Conservation (phyloP, 1,284 basidiomycete genomes). For the Boletus calvinii region DNA sequence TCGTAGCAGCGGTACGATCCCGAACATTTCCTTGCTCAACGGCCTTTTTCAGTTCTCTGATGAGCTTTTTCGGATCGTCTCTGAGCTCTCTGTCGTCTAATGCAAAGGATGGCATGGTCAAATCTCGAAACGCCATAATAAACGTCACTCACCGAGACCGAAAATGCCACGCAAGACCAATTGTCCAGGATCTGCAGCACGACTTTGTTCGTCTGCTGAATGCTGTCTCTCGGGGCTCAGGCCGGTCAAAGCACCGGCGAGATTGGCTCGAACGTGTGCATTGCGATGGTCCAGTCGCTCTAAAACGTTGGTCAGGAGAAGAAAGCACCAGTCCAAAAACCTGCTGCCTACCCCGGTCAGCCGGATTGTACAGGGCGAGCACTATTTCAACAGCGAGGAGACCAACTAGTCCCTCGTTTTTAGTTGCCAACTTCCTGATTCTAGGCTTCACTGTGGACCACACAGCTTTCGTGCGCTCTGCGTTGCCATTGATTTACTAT, state of each 20-base stretch:
- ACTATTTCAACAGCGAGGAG: conserved; percentile 23
- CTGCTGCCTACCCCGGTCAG: conserved; percentile 3
- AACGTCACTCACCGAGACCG: conserved; percentile 18
- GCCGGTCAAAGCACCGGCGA: conserved; percentile 15
- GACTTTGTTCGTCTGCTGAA: neutral
- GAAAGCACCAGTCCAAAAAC: neutral
- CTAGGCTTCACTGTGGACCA: conserved; percentile 13
- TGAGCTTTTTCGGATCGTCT: conserved; percentile 1
- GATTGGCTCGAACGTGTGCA: conserved; percentile 15
- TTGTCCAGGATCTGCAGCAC: neutral
- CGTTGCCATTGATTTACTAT: neutral
- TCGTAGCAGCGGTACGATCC: conserved; percentile 23
- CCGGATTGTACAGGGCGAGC: conserved; percentile 13
- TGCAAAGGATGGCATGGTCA: neutral
- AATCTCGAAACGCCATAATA: neutral
- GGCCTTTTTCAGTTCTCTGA: conserved; percentile 12
- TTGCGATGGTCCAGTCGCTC: conserved; percentile 9
- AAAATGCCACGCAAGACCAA: conserved; percentile 17
- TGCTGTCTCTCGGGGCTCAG: neutral
- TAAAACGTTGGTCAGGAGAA: neutral
- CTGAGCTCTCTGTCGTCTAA: conserved; percentile 10
- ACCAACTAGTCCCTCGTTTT: conserved; percentile 14
- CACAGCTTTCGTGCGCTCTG: neutral
- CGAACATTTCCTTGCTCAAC: neutral
- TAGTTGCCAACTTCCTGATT: conserved; percentile 17